phyloP scores from a whole-genome alignment of 2,329 filamentous ascomycete species.

The Xylariaceae sp. region DNA sequence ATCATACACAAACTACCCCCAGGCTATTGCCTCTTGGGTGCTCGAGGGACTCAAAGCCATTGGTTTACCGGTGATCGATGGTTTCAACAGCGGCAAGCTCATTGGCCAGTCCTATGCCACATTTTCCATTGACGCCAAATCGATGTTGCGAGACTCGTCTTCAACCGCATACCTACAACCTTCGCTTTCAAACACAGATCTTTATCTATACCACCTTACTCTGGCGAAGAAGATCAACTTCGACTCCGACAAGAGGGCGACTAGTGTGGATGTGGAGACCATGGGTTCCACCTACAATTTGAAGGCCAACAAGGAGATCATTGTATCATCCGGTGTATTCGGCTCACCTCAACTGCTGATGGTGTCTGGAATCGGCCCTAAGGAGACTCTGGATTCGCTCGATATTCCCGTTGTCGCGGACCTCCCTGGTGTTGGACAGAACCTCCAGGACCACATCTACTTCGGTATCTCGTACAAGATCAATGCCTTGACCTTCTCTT shows the following conservation, averaged over 20 bases:
- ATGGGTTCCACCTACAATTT: constrained; percentile 11
- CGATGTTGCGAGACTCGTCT: constrained; percentile 17
- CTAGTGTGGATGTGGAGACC: constrained; percentile 16
- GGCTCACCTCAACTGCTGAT: not conserved
- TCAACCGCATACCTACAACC: constrained; percentile 17
- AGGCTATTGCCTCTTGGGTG: constrained; percentile 40
- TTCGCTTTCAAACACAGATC: constrained; percentile 13
- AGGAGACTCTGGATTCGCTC: constrained; percentile 30
- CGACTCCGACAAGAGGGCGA: constrained; percentile 16
- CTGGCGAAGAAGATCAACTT: constrained; percentile 21
- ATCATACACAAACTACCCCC: constrained; percentile 39
- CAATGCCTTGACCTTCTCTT: constrained; percentile 32
- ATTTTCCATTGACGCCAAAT: constrained; percentile 18
- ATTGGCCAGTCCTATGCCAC: constrained; percentile 18
- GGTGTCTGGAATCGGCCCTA: constrained; percentile 37
- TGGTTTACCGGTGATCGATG: constrained; percentile 35
- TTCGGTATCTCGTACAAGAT: constrained; percentile 35
- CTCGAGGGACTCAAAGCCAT: constrained; percentile 38
- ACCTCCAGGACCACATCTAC: constrained; percentile 53
- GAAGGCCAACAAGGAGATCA: constrained; percentile 17
- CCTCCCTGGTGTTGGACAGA: constrained; percentile 59
- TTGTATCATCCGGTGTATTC: not conserved
- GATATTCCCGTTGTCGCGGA: constrained; percentile 51
- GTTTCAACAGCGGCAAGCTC: constrained; percentile 42
- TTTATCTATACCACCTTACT: constrained; percentile 16